Percentiles rank a stretch among this genome's conserved stretches.
Evolutionary conservation across 352 stramenopile species (phyloP).

Genomic region (Phytophthora sojae): DNA sequence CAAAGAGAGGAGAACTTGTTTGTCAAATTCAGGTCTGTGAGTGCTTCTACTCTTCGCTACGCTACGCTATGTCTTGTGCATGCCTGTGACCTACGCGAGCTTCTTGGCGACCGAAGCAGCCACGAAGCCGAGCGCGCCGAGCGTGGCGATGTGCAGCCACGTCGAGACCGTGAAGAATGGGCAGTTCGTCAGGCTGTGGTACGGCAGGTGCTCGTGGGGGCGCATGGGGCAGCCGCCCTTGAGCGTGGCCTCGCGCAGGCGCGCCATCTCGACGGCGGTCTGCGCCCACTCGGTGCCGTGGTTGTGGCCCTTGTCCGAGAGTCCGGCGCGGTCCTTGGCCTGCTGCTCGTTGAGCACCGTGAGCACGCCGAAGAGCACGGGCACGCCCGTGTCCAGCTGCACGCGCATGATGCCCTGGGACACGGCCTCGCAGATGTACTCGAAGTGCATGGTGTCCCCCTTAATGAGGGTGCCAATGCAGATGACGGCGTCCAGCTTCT

Average conservation of each 20-base stretch:
- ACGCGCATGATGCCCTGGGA: slow-evolving; percentile 97
- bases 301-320: slow-evolving; percentile 91
- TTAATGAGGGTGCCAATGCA: slow-evolving; percentile 96
- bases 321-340: slow-evolving; percentile 91
- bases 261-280: slow-evolving; percentile 97
- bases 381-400: slow-evolving; percentile 90
- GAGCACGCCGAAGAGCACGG: slow-evolving; percentile 94
- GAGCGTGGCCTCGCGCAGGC: slow-evolving; percentile 81
- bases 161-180: slow-evolving; percentile 83
- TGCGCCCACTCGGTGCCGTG: slow-evolving; percentile 97
- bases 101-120: slow-evolving; percentile 63
- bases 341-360: slow-evolving; percentile 97
- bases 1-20: slow-evolving; percentile 16
- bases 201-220: slow-evolving; percentile 64
- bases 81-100: slow-evolving; percentile 42
- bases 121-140: slow-evolving; percentile 64
- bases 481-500: slow-evolving; percentile 97
- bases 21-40: slow-evolving; percentile 11
- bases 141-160: slow-evolving; percentile 77
- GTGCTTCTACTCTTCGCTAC: slow-evolving; percentile 1
- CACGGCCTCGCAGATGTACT: slow-evolving; percentile 99
- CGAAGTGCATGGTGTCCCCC: slow-evolving; percentile 99
- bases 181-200: slow-evolving; percentile 78
- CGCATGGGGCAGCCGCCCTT: slow-evolving; percentile 77
- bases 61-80: slow-evolving; percentile 15